Base-by-base conservation (phyloP, 2,329 filamentous ascomycete species). In the Aspergillus sp. region DNA sequence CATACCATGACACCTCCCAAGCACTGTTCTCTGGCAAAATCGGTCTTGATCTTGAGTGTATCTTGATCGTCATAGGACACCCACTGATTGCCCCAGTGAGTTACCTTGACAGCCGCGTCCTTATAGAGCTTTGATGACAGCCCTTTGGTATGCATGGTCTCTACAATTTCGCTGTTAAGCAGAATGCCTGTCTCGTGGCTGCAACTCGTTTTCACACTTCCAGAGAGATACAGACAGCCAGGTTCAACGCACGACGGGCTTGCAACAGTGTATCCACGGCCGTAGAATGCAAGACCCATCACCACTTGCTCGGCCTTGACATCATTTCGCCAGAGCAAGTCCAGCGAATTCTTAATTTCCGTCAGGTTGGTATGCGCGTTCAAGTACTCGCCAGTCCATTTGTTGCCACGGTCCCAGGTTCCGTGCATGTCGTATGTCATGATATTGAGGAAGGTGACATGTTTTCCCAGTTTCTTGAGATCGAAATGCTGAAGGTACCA, bases 31-130 rank as follows among this genome's bases (percentile, higher is more conserved):
- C 72, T 72, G 1, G 75, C 75, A 55, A 62, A 77, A 2, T 78
- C 63, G 2, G 66, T 65, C 56, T 80, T 80, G 18, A 69, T 58
- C 31, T 69, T 62, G 18, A 74, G 67, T 2, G 78, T 81, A 6
- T 75, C 68, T 0, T 58, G 56, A 53, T 81, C 77, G 46, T 75
- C 73, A 32, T 69, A 74, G 1, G 69, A 69, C 2, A 73, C 62
- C 69, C 68, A 70, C 22, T 69, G 63, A 46, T 69, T 56, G 22
- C 60, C 42, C 47, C 56, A 69, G 2, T 51, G 56, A 1, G 67
- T 51, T 6, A 57, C 59, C 46, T 68, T 66, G 12, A 70, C 55
- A 2, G 63, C 67, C 0, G 63, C 65, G 6, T 67, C 62, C 42
- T 66, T 55, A 47, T 71, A 62, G 1, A 65, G 46, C 2, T 60